Base-by-base conservation (phyloP, 495 filamentous ascomycete genomes). In the Hamigera avellanea region DNA sequence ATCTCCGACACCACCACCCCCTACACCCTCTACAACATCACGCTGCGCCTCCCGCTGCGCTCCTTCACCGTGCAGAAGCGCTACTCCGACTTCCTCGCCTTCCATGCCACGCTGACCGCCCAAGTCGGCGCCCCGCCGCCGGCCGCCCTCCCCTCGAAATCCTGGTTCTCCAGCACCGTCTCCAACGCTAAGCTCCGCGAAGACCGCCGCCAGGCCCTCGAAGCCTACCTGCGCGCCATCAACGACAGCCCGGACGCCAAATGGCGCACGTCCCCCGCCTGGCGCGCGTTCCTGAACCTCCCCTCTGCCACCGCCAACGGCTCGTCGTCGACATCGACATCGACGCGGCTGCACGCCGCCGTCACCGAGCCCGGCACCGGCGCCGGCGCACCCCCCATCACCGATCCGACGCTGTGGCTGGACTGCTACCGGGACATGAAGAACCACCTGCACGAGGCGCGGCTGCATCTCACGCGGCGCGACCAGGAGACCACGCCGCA, bases 11-110 rank as follows among this genome's bases (percentile, higher is more conserved):
- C 67, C 63, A 21, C 57, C 68, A 18, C 91, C 88, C 47, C 77
- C 85, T 85, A 81, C 67, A 96, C 91, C 1, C 62, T 84, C 60
- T 98, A 96, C 71, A 85, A 91, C 67, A 86, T 96, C 56, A 80
- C 77, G 23, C 69, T 95, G 45, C 80, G 83, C 40, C 78, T 89
- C 3, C 87, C 91, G 7, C 76, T 98, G 35, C 82, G 86, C 41
- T 86, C 84, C 36, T 85, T 86, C 54, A 81, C 80, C 50, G 69
- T 95, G 42, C 76, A 80, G 43, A 95, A 95, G 61, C 86, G 91
- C 48, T 98, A 95, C 73, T 88, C 80, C 37, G 93, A 96, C 56
- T 96, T 98, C 62, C 62, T 68, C 32, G 55, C 73, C 41, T 79
- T 98, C 39, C 78, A 98, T 66, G 47, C 55, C n/a, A 46, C 72